phyloP scores from a whole-genome alignment of 768 basidiomycete genomes.

The Trametes cingulata region DNA sequence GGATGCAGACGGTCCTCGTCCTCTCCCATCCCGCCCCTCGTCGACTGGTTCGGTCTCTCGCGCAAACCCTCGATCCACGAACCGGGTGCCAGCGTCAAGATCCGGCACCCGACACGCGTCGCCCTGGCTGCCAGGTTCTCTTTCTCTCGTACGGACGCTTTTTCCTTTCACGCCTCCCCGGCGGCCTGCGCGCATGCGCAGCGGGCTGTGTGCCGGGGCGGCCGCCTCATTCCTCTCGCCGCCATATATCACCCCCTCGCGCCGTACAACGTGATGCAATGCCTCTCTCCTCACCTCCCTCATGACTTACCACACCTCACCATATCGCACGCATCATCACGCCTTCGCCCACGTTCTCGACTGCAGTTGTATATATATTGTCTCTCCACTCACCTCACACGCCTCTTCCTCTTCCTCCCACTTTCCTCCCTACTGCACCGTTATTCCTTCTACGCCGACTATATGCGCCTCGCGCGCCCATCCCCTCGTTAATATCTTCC shows the following conservation, averaged over 20 bases:
- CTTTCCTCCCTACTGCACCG: conserved; percentile 22
- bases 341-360: conserved; percentile 25
- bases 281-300: neutral
- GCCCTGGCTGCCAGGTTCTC: conserved; percentile 42
- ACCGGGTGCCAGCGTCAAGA: conserved; percentile 18
- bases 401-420: neutral
- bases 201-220: neutral
- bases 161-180: conserved; percentile 55
- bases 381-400: conserved; percentile 13
- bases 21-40: neutral
- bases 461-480: conserved; percentile 12
- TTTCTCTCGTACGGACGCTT: conserved; percentile 69
- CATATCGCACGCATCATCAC: conserved; percentile 24
- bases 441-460: conserved; percentile 22
- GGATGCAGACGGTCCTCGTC: neutral
- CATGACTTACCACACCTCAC: conserved; percentile 15
- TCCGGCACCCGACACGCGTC: conserved; percentile 27
- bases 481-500: conserved; percentile 18
- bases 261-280: conserved; percentile 32
- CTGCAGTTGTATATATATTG: conserved; percentile 18
- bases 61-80: conserved; percentile 6
- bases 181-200: conserved; percentile 10
- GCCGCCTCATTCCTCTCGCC: conserved; percentile 30
- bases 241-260: conserved; percentile 25
- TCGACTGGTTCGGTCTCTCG: conserved; percentile 16